Conservation (phyloP, 164 flowering plant genomes). For the Warburgia ugandensis region DNA sequence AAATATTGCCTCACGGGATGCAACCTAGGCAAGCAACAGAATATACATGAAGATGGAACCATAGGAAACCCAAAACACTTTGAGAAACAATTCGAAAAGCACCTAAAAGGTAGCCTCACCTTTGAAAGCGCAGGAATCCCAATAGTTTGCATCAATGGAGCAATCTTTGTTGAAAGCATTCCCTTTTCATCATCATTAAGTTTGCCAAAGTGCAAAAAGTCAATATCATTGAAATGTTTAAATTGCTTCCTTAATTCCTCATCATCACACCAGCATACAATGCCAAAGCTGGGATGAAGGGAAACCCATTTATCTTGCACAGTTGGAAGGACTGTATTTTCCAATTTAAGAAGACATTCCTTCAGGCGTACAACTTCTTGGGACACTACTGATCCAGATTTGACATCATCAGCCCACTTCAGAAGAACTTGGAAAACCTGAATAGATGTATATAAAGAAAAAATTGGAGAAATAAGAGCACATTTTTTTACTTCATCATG, state of each 20-base stretch:
- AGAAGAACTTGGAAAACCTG: conserved; percentile 67
- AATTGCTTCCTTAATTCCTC: conserved; percentile 57
- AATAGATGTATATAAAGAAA: no score
- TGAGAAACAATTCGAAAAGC: not conserved
- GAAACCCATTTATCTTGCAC: conserved; percentile 85
- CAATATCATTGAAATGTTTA: conserved; percentile 39
- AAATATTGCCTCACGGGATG: conserved; percentile 71
- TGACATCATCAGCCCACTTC: conserved; percentile 66
- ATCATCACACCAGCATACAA: conserved; percentile 89
- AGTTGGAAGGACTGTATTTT: conserved; percentile 67
- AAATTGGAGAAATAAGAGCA: not conserved
- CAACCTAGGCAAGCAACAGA: conserved; percentile 33
- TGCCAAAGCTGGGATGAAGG: conserved; percentile 65
- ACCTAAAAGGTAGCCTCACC: conserved; percentile 31
- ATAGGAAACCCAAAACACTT: not conserved
- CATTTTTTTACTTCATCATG: not conserved
- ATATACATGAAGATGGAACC: not conserved
- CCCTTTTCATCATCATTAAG: conserved; percentile 32
- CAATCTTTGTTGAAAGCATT: conserved; percentile 32
- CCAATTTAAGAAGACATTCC: conserved; percentile 43
- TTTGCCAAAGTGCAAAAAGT: conserved; percentile 65
- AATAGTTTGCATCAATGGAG: conserved; percentile 39
- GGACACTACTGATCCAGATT: conserved; percentile 39
- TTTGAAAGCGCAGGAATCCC: conserved; percentile 79
- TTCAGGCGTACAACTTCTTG: conserved; percentile 52